Evolutionary conservation across 2,329 filamentous ascomycete species (phyloP), one percentile per base, ranked within the genome.

Genomic region (Exophiala alcalophila): DNA sequence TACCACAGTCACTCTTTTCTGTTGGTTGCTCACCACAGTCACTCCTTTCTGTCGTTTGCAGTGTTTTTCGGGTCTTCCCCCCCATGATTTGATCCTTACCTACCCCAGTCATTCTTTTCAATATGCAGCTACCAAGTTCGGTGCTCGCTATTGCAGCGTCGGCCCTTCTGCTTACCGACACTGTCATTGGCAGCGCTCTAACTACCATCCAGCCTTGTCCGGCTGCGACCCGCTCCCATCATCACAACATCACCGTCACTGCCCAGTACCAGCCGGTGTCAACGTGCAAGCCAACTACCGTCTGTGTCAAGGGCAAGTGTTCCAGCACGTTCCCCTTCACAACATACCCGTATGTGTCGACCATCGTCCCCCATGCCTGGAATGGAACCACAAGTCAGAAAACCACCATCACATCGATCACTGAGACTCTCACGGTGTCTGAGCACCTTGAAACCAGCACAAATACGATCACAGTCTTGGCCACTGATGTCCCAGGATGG

Each of bases 281-380:
- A 11, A 48, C 44, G 18, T 48, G 44, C 18, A n/a, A 26, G 14
- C 24, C 33, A 7, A 39, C 21, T 5, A 38, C 44, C 8, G 41
- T 27, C 12, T 44, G 41, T n/a, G n/a, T n/a, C n/a, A 43, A 37
- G 25, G 40, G 40, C 16, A 29, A 43, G n/a, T 43, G 40, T 15
- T 43, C 32, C 18, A 43, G 32, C 4, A 43, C 8, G 18, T 39
- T 26, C 37, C 25, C 21, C 12, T 45, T 37, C 24, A 43, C 30
- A 15, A 49, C 44, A n/a, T 51, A 36, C 26, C 24, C 35, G 4
- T 51, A 40, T 40, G 35, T 51, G 9, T 48, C 40, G n/a, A 51
- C 40, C 5, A 37, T 33, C 8, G 40, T 48, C 27, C 48, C 48
- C 21, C 45, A 40, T 26, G 44, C 38, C 10, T 44, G 44, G 39